Base-by-base conservation (phyloP, 768 basidiomycete genomes). In the Cytidiella melzeri region DNA sequence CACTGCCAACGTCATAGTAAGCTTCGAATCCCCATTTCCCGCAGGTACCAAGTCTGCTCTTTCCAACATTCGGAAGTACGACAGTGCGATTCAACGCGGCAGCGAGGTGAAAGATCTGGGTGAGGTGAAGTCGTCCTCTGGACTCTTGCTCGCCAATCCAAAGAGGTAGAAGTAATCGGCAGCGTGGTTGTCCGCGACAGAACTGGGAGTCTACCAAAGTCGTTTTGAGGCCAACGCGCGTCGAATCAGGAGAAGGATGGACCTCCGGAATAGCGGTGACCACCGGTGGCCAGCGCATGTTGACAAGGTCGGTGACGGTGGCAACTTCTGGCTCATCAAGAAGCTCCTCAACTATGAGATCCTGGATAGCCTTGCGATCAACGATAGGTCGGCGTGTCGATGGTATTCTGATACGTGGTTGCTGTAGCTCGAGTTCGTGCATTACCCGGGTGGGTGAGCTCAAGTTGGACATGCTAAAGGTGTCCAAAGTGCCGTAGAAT, bases 11-110 rank as follows among this genome's bases (percentile, higher is more conserved):
- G 51, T 74, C 70, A 53, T 81, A 83, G 63, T 81, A 83, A 6
- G 65, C 65, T 2, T 63, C 64, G 53, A 83, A 77, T 1, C 67
- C 63, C 70, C 70, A 73, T 43, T 66, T 62, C 53, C 69, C 73
- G 64, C 81, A 84, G 3, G 67, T 61, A 1, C 77, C 75, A 27
- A 83, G 67, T 30, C 77, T 71, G 41, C 75, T 76, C 50, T 75
- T 74, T 5, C 75, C 76, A 3, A 82, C 79, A 50, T 79, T 78
- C 2, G 82, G 82, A 4, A 84, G 69, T 23, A 84, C 78, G 28
- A 83, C 68, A 3, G 74, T 83, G 4, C 81, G 72, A 55, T 77
- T 72, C 24, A 82, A 69, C 5, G 55, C 60, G 43, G 61, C 60
- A 0, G 81, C 75, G n/a, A 83, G 73, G 3, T 65, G 62, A 1